These are phyloP conservation scores for Mucor piriformis DNA, from an alignment of 371 early-diverging fungal species.

Conservation along the genomic window DNA sequence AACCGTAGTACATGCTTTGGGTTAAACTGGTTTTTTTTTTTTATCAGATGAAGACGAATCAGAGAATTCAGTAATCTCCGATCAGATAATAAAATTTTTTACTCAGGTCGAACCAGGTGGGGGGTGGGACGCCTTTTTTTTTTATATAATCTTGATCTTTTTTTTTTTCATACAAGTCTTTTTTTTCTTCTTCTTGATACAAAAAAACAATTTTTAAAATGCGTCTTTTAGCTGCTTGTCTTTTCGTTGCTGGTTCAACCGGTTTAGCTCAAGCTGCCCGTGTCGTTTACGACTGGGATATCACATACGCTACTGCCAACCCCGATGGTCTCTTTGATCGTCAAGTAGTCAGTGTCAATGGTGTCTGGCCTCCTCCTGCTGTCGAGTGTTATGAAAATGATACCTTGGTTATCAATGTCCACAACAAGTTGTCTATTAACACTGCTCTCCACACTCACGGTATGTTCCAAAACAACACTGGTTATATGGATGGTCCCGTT, in stretches of 20 bases:
- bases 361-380: slow-evolving; percentile 66
- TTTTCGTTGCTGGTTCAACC: slow-evolving; percentile 27
- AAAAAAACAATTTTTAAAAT: slow-evolving; percentile 8
- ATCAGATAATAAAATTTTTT: slow-evolving; percentile 1
- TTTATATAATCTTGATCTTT: slow-evolving; percentile 12
- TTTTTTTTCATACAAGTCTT: neutral
- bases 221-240: slow-evolving; percentile 28
- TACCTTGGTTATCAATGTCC: slow-evolving; percentile 63
- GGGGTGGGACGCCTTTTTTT: neutral
- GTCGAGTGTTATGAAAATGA: slow-evolving; percentile 54
- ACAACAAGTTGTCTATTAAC: slow-evolving; percentile 56
- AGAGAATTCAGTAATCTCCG: slow-evolving; percentile 1
- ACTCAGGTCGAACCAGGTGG: neutral
- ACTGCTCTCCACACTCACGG: slow-evolving; percentile 77
- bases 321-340: slow-evolving; percentile 70
- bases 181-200: slow-evolving; percentile 12
- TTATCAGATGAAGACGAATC: slow-evolving; percentile 8
- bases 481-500: slow-evolving; percentile 67
- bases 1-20: neutral
- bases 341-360: slow-evolving; percentile 78
- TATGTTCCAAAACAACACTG: slow-evolving; percentile 65
- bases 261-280: slow-evolving; percentile 51
- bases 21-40: neutral
- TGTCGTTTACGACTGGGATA: slow-evolving; percentile 72
- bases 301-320: slow-evolving; percentile 72